Evolutionary conservation across 306 rosid genomes (phyloP).

Genomic region (Cucurbita moschata): DNA sequence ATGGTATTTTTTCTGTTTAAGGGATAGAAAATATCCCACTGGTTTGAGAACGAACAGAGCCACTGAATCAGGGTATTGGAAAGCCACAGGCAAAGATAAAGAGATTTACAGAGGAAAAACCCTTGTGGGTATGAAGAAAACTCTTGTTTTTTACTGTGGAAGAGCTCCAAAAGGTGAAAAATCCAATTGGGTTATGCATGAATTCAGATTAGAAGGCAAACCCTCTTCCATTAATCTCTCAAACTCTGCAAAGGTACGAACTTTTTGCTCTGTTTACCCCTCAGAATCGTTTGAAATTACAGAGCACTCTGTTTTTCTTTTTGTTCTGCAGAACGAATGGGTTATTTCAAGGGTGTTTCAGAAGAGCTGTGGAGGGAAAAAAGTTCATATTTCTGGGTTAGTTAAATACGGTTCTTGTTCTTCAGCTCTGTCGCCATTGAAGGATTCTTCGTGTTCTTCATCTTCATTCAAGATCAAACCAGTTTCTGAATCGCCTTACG

Average conservation of each 20-base stretch:
- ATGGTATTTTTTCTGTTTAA: constrained; percentile 86
- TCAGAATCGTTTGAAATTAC: not conserved
- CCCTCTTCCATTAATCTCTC: constrained; percentile 49
- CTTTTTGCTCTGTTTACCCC: not conserved
- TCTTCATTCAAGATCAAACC: constrained; percentile 19
- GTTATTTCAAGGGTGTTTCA: constrained; percentile 84
- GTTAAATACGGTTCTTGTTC: constrained; percentile 27
- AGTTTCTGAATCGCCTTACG: constrained; percentile 40
- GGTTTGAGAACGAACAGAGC: constrained; percentile 93
- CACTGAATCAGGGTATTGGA: constrained; percentile 90
- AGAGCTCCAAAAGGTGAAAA: constrained; percentile 96
- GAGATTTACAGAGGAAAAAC: constrained; percentile 70
- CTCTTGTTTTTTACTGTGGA: constrained; percentile 76
- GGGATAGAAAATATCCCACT: constrained; percentile 90
- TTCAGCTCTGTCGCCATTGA: constrained; percentile 37
- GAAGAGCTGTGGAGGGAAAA: constrained; percentile 60
- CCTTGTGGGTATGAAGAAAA: constrained; percentile 89
- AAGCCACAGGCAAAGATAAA: constrained; percentile 86
- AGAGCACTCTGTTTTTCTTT: not conserved
- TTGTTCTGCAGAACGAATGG: constrained; percentile 67
- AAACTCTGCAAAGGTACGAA: constrained; percentile 58
- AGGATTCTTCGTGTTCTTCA: constrained; percentile 39
- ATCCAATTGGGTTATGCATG: constrained; percentile 92
- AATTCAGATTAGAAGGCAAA: constrained; percentile 65
- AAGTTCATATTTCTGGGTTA: constrained; percentile 48